A percentile compares a stretch with the other conserved stretches of the same genome.
Conservation (phyloP, 192 early-diverging fungal genomes). For the Coemansia aciculifera region DNA sequence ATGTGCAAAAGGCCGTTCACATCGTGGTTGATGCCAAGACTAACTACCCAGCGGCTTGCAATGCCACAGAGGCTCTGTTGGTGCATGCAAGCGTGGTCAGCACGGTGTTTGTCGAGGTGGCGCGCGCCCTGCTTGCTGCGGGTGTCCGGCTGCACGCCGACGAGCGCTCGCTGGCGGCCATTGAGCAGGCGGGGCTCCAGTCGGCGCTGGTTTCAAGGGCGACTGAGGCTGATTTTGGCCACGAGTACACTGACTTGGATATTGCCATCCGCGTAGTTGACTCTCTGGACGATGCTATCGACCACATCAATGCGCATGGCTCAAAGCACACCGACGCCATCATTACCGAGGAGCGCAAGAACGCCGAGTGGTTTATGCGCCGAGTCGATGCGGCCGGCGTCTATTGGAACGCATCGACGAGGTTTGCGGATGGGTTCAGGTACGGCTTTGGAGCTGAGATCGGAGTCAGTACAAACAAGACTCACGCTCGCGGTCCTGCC, state of each 20-base stretch:
- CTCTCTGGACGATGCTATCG: conserved; percentile 75
- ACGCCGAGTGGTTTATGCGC: conserved; percentile 84
- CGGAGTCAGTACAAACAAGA: conserved; percentile 98
- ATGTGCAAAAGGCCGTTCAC: conserved; percentile 71
- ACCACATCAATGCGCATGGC: conserved; percentile 91
- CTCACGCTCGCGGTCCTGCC: conserved; percentile 96
- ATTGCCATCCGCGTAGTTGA: conserved; percentile 82
- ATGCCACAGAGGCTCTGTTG: conserved; percentile 90
- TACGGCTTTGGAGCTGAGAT: conserved; percentile 99
- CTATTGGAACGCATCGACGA: conserved; percentile 94
- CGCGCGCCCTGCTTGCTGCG: conserved; percentile 58
- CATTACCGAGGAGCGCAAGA: conserved; percentile 72
- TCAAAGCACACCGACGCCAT: conserved; percentile 96
- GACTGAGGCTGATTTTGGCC: conserved; percentile 71
- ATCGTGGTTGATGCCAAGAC: conserved; percentile 93
- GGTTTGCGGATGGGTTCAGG: conserved; percentile 98
- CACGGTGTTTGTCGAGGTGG: conserved; percentile 57
- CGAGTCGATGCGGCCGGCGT: conserved; percentile 96
- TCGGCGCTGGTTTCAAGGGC: conserved; percentile 18
- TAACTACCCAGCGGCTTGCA: conserved; percentile 95
- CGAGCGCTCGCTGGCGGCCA: conserved; percentile 45
- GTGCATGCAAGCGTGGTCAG: conserved; percentile 63
- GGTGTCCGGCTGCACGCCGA: conserved; percentile 68
- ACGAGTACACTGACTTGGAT: conserved; percentile 87
- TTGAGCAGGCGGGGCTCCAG: conserved; percentile 27